These are phyloP conservation scores for Aspergillus fischeri DNA, from an alignment of 2,329 filamentous ascomycete species.

Conservation along the genomic window DNA sequence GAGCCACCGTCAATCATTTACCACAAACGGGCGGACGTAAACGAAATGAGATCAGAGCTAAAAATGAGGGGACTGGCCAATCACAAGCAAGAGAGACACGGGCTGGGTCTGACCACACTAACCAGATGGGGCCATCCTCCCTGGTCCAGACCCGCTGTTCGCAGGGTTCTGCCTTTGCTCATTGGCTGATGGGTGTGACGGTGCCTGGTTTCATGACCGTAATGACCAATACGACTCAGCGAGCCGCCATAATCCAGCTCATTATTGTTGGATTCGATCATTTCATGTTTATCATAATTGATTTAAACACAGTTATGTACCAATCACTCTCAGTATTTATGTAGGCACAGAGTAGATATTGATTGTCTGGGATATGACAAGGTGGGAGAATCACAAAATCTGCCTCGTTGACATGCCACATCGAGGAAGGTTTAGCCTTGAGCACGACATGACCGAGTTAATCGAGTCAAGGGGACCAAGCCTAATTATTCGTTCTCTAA, in stretches of 20 bases:
- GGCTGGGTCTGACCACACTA: slow-evolving; percentile 4
- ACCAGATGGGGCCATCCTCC: background rate
- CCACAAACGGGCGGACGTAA: slow-evolving; percentile 9
- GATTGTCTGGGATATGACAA: too few species aligned
- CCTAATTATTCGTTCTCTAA: background rate
- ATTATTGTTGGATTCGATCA: too few species aligned
- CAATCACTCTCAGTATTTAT: background rate
- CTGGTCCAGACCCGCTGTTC: background rate
- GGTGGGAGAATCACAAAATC: background rate
- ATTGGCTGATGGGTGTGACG: slow-evolving; percentile 9
- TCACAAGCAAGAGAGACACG: background rate
- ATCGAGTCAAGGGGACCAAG: background rate
- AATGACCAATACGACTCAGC: slow-evolving; percentile 7
- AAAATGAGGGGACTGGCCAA: slow-evolving; percentile 13
- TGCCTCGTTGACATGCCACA: background rate
- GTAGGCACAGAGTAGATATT: background rate
- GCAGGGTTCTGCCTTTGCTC: slow-evolving; percentile 1
- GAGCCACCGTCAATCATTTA: background rate
- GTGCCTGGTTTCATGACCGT: slow-evolving; percentile 25
- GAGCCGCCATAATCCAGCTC: background rate
- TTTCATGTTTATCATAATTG: too few species aligned
- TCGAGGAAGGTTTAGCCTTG: background rate
- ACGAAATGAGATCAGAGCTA: slow-evolving; percentile 18
- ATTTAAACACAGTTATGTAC: too few species aligned
- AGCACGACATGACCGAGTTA: background rate